Evolutionary conservation across 805 yeast genomes (phyloP).

Genomic region (Nakazawaea peltata): DNA sequence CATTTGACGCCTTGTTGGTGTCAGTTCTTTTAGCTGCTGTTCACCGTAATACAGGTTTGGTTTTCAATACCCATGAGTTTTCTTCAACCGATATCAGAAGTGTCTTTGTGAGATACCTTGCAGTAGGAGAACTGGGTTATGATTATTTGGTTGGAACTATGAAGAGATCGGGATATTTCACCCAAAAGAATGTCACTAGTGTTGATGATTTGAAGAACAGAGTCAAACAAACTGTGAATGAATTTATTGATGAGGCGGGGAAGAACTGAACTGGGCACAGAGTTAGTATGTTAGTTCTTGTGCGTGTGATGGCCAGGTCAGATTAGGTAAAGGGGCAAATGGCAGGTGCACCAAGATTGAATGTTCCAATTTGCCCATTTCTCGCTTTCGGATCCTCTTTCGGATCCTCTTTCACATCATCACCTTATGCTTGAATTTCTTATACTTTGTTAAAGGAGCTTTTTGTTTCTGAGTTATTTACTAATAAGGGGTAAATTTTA

Average conservation of each 20-base stretch:
- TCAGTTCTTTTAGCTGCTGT: conserved; percentile 84
- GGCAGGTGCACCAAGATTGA: no score
- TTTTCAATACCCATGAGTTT: conserved; percentile 32
- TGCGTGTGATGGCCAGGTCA: no score
- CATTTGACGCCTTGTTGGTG: conserved; percentile 69
- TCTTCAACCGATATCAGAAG: conserved; percentile 36
- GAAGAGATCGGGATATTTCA: conserved; percentile 42
- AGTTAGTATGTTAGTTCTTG: no score
- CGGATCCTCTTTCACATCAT: no score
- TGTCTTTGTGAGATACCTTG: conserved; percentile 40
- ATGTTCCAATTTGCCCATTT: not conserved
- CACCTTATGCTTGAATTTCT: no score
- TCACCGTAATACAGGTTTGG: conserved; percentile 73
- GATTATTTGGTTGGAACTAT: conserved; percentile 37
- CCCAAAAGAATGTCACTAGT: conserved; percentile 26
- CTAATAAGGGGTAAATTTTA: no score
- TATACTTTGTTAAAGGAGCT: no score
- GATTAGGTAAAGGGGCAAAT: no score
- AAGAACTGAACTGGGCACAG: conserved; percentile 1
- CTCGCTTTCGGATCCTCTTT: not conserved
- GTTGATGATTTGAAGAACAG: conserved; percentile 21
- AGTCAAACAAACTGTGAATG: conserved; percentile 21
- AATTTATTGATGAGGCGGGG: conserved; percentile 15
- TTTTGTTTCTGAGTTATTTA: no score
- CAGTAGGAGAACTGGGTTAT: conserved; percentile 55